These are phyloP conservation scores for Volvox reticuliferus DNA, from an alignment of 139 green algal genomes.

Conservation along the genomic window DNA sequence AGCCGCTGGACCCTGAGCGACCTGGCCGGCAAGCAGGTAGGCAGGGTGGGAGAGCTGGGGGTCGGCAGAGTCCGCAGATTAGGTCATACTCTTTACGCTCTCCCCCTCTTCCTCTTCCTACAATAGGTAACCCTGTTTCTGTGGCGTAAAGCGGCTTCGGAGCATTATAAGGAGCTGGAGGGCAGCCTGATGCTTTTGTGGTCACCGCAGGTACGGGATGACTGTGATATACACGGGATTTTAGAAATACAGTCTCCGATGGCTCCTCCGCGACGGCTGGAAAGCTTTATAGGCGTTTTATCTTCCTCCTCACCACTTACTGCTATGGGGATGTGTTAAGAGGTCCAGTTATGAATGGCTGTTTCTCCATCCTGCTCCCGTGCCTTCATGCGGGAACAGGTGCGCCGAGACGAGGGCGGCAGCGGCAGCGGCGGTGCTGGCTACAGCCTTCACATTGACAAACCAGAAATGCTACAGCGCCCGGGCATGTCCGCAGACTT, in stretches of 20 bases:
- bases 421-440: conserved; percentile 9
- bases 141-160: conserved; percentile 41
- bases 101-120: neutral
- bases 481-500: conserved; percentile 45
- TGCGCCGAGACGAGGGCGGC: conserved; percentile 37
- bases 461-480: conserved; percentile 46
- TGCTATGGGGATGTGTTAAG: too few species aligned
- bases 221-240: neutral
- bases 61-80: neutral
- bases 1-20: conserved; percentile 40
- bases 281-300: too few species aligned
- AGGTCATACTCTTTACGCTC: neutral
- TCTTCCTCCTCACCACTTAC: too few species aligned
- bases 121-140: conserved; percentile 40
- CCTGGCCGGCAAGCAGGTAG: conserved; percentile 44
- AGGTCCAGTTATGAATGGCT: neutral
- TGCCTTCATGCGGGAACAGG: neutral
- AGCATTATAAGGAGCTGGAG: conserved; percentile 57
- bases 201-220: conserved; percentile 23
- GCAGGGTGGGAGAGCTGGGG: neutral
- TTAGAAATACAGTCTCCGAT: too few species aligned
- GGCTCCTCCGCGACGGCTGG: too few species aligned
- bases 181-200: conserved; percentile 55
- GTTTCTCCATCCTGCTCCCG: too few species aligned
- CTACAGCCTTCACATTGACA: conserved; percentile 51